Base-by-base conservation (phyloP, 2,329 filamentous ascomycete genomes). In the Epichloe sibirici region DNA sequence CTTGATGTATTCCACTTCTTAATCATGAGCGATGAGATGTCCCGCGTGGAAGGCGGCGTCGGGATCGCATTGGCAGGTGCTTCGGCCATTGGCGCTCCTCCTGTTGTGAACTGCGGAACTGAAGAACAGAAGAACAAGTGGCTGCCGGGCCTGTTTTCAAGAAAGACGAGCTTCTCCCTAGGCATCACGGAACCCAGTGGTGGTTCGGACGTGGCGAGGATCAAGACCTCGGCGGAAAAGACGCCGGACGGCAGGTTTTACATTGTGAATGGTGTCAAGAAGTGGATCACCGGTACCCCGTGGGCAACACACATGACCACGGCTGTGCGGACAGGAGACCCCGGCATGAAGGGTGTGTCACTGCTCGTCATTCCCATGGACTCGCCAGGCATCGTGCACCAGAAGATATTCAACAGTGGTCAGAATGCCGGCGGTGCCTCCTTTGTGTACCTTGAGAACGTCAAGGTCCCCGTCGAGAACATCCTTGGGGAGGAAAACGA, bases 181-280 rank as follows among this genome's bases (percentile, higher is more conserved):
- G 81, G 79, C 2, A 79, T 85, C 54, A 85, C 82, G 2, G 82
- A 86, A 62, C 81, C 82, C 0, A 52, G 59, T 65, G 79, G 76
- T 52, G 78, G 79, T 0, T 83, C 79, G 1, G 83, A 86, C 60
- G 81, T 86, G 3, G 81, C 80, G 1, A 78, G 76, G 56, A 75
- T 86, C 45, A 71, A 72, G 49, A 84, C 82, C 3, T 83, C 77
- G 0, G 83, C 83, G 0, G 62, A 66, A 39, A 69, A 68, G 28
- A 57, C 63, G 0, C 12, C 56, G 1, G 69, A 76, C 39, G 76
- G 74, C 0, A 67, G 71, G 37, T 63, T 69, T 48, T 86, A 83
- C 58, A 60, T 83, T 38, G 79, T 85, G n/a, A 83, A 82, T 53
- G 82, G 82, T 0, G 74, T 75, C 49, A 85, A 86, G 70, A 83